These are phyloP conservation scores for Diaporthe longicolla DNA, from an alignment of 2,329 filamentous ascomycete genomes.

Conservation along the genomic window DNA sequence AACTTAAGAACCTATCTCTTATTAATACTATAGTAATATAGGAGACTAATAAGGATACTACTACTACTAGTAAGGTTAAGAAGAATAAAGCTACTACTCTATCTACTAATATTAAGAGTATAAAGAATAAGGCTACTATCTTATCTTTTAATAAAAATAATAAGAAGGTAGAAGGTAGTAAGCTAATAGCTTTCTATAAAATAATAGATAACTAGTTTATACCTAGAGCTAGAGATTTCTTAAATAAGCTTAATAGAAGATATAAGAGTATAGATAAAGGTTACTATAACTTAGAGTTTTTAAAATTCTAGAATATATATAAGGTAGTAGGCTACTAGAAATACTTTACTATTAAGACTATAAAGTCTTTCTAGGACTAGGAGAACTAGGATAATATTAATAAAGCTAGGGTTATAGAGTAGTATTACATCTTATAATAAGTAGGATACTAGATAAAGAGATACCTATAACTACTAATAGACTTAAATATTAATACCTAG, in stretches of 20 bases:
- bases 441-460: neutral
- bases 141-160: too few relatives aligned
- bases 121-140: neutral
- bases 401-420: neutral
- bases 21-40: too few relatives aligned
- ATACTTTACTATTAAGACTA: neutral
- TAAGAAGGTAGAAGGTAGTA: too few relatives aligned
- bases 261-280: neutral
- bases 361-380: neutral
- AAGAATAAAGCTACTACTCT: too few relatives aligned
- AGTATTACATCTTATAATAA: neutral
- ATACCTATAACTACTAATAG: neutral
- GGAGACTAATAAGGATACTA: too few relatives aligned
- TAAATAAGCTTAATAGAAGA: neutral
- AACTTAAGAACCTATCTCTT: too few relatives aligned
- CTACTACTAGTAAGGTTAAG: too few relatives aligned
- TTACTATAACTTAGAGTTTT: slow-evolving; percentile 3
- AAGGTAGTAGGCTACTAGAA: neutral
- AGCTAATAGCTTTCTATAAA: too few relatives aligned
- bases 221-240: neutral
- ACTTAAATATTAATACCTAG: neutral
- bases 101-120: too few relatives aligned
- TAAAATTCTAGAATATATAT: neutral
- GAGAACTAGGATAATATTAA: neutral
- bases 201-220: neutral